Evolutionary conservation across 176 grass and related monocot species (phyloP).

Genomic region (Hordeum marinum): DNA sequence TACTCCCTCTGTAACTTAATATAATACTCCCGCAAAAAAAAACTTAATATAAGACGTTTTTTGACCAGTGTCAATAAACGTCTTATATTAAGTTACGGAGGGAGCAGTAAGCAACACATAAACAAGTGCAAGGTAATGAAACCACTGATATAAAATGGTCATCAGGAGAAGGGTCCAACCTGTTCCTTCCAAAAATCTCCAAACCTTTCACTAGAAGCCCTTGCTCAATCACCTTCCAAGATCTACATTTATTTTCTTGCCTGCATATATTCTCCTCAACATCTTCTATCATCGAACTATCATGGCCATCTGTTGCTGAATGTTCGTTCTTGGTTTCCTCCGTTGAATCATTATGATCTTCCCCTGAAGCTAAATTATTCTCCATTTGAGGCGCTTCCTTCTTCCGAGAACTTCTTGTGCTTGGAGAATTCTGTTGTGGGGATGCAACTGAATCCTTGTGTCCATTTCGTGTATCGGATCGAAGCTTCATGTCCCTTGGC

Average conservation of each 20-base stretch:
- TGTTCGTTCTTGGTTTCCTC: constrained; percentile 41
- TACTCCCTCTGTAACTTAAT: not conserved
- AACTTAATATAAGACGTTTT: not conserved
- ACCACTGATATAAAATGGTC: not conserved
- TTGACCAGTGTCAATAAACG: no score
- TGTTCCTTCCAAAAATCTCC: constrained; percentile 90
- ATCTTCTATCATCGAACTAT: constrained; percentile 67
- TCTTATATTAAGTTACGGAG: not conserved
- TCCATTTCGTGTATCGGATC: constrained; percentile 49
- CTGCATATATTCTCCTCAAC: constrained; percentile 67
- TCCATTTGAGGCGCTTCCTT: constrained; percentile 37
- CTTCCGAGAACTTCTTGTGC: constrained; percentile 51
- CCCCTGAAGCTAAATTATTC: constrained; percentile 38
- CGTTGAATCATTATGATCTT: constrained; percentile 50
- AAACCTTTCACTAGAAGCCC: constrained; percentile 91
- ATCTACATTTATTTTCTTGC: constrained; percentile 39
- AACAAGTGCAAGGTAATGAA: not conserved
- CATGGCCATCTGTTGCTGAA: constrained; percentile 47
- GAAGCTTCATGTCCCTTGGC: constrained; percentile 68
- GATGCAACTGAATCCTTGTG: constrained; percentile 61
- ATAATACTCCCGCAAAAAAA: not conserved
- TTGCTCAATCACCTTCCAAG: constrained; percentile 86
- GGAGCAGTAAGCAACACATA: not conserved
- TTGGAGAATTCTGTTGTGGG: constrained; percentile 49
- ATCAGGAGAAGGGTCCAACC: constrained; percentile 33